These are phyloP conservation scores for Telopea speciosissima DNA, from an alignment of 177 flowering plant species.

Conservation along the genomic window DNA sequence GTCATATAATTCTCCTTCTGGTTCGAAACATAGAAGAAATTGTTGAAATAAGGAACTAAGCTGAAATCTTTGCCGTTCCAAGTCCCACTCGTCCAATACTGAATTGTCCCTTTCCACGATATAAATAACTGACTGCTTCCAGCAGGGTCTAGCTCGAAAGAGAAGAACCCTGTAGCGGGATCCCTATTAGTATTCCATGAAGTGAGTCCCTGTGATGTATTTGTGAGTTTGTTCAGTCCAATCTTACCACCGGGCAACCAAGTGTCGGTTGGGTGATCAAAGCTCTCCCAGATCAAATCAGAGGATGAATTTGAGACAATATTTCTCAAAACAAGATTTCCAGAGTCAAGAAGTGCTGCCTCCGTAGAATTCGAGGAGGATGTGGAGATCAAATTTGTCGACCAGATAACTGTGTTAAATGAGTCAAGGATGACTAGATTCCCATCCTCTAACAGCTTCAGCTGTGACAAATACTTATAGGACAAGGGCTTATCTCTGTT, in stretches of 20 bases:
- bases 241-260: constrained; percentile 39
- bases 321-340: constrained; percentile 41
- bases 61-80: constrained; percentile 31
- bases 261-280: constrained; percentile 47
- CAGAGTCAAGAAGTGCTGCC: constrained; percentile 29
- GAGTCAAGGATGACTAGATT: constrained; percentile 7
- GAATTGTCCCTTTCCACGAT: too few species aligned
- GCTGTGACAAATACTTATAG: not conserved
- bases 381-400: not conserved
- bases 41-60: constrained; percentile 10
- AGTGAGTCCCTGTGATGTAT: constrained; percentile 12
- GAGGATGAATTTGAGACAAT: constrained; percentile 11
- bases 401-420: not conserved
- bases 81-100: constrained; percentile 27
- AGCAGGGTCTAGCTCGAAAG: constrained; percentile 18
- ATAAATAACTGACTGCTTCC: constrained; percentile 8
- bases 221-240: constrained; percentile 28
- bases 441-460: constrained; percentile 4
- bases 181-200: constrained; percentile 39
- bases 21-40: constrained; percentile 15
- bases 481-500: constrained; percentile 3
- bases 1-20: constrained; percentile 22
- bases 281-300: constrained; percentile 45
- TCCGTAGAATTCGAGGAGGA: not conserved
- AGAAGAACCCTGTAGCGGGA: constrained; percentile 32